These are phyloP conservation scores for Pythium insidiosum DNA, from an alignment of 352 stramenopile genomes.

Conservation along the genomic window DNA sequence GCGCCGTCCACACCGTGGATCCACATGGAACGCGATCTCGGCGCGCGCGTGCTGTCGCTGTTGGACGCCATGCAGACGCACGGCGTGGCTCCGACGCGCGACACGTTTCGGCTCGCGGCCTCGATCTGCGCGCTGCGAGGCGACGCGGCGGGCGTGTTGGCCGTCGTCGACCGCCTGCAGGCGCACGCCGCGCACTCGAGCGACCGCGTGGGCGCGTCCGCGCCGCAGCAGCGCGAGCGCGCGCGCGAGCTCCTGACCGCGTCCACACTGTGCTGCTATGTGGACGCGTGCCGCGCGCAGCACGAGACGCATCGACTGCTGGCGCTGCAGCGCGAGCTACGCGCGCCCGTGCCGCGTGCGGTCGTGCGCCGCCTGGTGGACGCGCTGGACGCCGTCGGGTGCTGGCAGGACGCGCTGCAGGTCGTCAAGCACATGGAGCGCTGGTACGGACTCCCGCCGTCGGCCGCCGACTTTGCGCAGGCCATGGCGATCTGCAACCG, in stretches of 20 bases:
- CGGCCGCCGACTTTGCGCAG: constrained; percentile 34
- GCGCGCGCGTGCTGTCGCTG: too few species aligned
- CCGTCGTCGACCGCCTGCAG: too few species aligned
- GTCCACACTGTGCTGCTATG: constrained; percentile 6
- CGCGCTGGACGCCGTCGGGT: constrained; percentile 29
- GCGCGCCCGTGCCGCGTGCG: too few species aligned
- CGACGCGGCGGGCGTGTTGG: too few species aligned
- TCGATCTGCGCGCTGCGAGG: too few species aligned
- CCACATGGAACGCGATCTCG: too few species aligned
- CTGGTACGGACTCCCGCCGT: constrained; percentile 33
- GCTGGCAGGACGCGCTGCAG: constrained; percentile 38
- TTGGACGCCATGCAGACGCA: too few species aligned
- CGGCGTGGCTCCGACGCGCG: too few species aligned
- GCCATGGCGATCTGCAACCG: constrained; percentile 67
- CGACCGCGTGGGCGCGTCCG: constrained; percentile 1
- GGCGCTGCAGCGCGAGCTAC: too few species aligned
- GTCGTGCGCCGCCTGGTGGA: constrained; percentile 39
- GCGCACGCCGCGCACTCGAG: neutral
- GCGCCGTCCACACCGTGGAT: too few species aligned
- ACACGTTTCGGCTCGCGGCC: too few species aligned
- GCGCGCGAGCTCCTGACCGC: constrained; percentile 3
- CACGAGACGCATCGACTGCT: too few species aligned
- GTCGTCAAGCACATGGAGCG: constrained; percentile 35
- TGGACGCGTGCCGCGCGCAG: constrained; percentile 13
- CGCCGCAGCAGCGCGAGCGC: neutral